Evolutionary conservation across 345 rosid genomes (phyloP).

Genomic region (Eucalyptus cloeziana): DNA sequence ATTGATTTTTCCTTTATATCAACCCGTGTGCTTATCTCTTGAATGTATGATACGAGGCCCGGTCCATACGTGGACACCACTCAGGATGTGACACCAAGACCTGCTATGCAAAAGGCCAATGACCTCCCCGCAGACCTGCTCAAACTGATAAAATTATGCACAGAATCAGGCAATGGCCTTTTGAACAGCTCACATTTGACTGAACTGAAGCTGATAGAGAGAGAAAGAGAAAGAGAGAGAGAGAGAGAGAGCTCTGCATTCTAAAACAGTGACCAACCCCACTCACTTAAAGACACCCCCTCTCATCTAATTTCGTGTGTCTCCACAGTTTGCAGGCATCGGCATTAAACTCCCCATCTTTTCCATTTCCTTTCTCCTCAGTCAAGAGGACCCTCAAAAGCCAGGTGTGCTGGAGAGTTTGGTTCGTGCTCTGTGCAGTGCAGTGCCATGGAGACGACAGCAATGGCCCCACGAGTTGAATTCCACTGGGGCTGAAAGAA

Average conservation of each 20-base stretch:
- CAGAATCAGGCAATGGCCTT: neutral
- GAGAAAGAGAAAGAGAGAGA: neutral
- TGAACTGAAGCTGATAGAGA: neutral
- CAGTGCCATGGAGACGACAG: neutral
- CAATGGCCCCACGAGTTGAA: neutral
- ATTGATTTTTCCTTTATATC: neutral
- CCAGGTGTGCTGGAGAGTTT: neutral
- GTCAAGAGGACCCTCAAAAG: neutral
- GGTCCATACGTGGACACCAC: neutral
- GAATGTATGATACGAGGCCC: neutral
- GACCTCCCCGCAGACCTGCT: neutral
- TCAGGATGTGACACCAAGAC: neutral
- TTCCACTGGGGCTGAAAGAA: neutral
- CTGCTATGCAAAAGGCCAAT: neutral
- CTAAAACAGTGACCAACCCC: neutral
- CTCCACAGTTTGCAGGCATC: neutral
- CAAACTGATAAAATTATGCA: neutral
- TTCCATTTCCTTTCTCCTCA: neutral
- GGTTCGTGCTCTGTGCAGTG: neutral
- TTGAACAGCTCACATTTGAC: neutral
- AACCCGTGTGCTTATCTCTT: neutral
- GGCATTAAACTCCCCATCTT: neutral
- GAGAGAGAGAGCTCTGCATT: neutral
- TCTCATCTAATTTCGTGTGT: neutral
- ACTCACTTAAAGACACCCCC: neutral